Evolutionary conservation across 805 yeast species (phyloP).

Genomic region (Candida fluviatilis): DNA sequence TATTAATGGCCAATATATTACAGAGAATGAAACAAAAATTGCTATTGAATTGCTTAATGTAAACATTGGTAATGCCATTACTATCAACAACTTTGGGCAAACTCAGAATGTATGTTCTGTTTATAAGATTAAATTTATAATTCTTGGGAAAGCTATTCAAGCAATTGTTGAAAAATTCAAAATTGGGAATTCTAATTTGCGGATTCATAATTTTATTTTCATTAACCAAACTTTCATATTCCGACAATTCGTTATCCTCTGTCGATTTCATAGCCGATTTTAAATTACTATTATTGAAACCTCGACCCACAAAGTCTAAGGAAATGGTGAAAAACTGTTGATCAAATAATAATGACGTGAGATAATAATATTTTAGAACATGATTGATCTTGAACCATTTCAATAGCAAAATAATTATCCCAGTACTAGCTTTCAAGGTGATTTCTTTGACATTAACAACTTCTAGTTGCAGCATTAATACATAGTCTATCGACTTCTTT

Average conservation of each 20-base stretch:
- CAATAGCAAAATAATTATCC: constrained; percentile 48
- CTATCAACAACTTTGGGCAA: constrained; percentile 23
- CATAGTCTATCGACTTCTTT: constrained; percentile 16
- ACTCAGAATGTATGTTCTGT: constrained; percentile 23
- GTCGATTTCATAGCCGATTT: constrained; percentile 16
- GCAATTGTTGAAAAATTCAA: constrained; percentile 38
- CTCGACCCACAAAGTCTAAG: constrained; percentile 29
- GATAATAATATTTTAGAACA: constrained; percentile 71
- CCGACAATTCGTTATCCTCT: constrained; percentile 13
- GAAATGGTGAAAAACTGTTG: constrained; percentile 45
- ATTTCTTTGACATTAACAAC: constrained; percentile 58
- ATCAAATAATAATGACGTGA: constrained; percentile 71
- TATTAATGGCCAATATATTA: constrained; percentile 51
- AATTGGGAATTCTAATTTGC: constrained; percentile 23
- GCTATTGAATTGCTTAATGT: constrained; percentile 26
- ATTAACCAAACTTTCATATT: constrained; percentile 30
- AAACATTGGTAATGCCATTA: constrained; percentile 22
- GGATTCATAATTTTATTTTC: constrained; percentile 42
- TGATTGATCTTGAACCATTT: constrained; percentile 82
- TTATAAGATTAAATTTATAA: constrained; percentile 23
- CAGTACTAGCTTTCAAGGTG: constrained; percentile 54
- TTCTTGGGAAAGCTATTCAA: constrained; percentile 13
- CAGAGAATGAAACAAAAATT: constrained; percentile 46
- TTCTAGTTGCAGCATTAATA: constrained; percentile 46
- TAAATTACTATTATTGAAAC: constrained; percentile 33